A percentile compares a stretch with the other conserved stretches of the same genome.
Evolutionary conservation across 495 filamentous ascomycete genomes (phyloP).

Genomic region (Aspergillus baeticus): DNA sequence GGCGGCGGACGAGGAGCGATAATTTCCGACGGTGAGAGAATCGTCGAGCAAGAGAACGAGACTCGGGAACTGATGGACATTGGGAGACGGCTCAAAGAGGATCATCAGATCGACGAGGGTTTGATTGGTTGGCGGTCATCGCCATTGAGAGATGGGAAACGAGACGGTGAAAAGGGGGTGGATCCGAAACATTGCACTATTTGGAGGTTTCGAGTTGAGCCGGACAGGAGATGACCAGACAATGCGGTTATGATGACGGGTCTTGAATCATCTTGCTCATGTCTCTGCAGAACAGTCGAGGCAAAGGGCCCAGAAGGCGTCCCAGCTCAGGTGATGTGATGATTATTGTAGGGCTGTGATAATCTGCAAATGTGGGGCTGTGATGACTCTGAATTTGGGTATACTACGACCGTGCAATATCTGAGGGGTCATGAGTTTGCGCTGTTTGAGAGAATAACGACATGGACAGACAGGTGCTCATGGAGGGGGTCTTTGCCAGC

Average conservation of each 20-base stretch:
- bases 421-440: background rate
- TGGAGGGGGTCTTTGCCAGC: background rate
- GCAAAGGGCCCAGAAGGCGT: too few species aligned
- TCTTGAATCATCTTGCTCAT: too few species aligned
- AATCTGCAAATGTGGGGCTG: too few species aligned
- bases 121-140: conserved; percentile 9
- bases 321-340: too few species aligned
- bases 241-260: too few species aligned
- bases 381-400: too few species aligned
- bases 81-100: conserved; percentile 5
- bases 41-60: background rate
- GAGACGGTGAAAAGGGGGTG: conserved; percentile 1
- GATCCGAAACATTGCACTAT: background rate
- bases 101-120: conserved; percentile 18
- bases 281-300: too few species aligned
- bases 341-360: too few species aligned
- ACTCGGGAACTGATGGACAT: background rate
- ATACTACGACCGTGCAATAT: too few species aligned
- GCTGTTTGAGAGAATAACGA: background rate
- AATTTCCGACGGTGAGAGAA: too few species aligned
- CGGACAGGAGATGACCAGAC: too few species aligned
- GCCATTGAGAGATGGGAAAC: background rate
- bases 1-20: too few species aligned
- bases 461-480: background rate
- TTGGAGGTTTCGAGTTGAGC: background rate